These are phyloP conservation scores for Cordyceps cicadae DNA, from an alignment of 2,329 filamentous ascomycete species.

Conservation along the genomic window DNA sequence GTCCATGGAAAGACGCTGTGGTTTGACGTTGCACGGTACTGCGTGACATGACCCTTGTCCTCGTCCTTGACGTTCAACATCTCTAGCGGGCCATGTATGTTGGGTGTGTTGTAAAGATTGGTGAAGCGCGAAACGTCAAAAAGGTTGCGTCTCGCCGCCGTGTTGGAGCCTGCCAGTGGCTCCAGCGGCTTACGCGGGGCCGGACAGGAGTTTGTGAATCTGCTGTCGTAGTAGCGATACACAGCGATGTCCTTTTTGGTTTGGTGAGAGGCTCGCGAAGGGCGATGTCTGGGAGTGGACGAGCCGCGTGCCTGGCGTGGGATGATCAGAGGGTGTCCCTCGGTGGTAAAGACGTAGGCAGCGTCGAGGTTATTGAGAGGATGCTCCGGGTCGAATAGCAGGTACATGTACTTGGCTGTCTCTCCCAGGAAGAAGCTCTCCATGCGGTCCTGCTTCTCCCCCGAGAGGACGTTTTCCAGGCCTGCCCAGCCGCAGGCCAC, in stretches of 20 bases:
- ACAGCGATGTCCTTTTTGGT: slow-evolving; percentile 16
- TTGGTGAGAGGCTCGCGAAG: slow-evolving; percentile 14
- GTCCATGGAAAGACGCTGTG: slow-evolving; percentile 93
- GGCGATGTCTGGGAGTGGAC: background rate
- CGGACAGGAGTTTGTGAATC: slow-evolving; percentile 58
- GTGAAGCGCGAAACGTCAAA: slow-evolving; percentile 86
- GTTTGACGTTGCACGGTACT: slow-evolving; percentile 54
- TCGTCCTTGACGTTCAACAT: slow-evolving; percentile 35
- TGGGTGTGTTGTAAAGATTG: slow-evolving; percentile 68
- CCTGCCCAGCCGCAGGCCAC: slow-evolving; percentile 91
- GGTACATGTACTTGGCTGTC: slow-evolving; percentile 89
- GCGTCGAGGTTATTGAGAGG: slow-evolving; percentile 81
- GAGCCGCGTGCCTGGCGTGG: slow-evolving; percentile 35
- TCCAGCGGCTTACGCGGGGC: slow-evolving; percentile 43
- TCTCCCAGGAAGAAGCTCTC: slow-evolving; percentile 98
- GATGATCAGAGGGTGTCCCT: slow-evolving; percentile 87
- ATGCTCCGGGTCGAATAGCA: slow-evolving; percentile 80
- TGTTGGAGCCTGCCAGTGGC: slow-evolving; percentile 68
- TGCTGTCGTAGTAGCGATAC: slow-evolving; percentile 32
- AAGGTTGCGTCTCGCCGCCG: slow-evolving; percentile 69
- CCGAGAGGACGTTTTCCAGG: slow-evolving; percentile 70
- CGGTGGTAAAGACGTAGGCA: slow-evolving; percentile 88
- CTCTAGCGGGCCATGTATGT: slow-evolving; percentile 42
- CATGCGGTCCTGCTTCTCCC: slow-evolving; percentile 89
- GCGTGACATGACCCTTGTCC: slow-evolving; percentile 34